These are phyloP conservation scores for Penicillium desertorum DNA, from an alignment of 495 filamentous ascomycete genomes.

Conservation along the genomic window DNA sequence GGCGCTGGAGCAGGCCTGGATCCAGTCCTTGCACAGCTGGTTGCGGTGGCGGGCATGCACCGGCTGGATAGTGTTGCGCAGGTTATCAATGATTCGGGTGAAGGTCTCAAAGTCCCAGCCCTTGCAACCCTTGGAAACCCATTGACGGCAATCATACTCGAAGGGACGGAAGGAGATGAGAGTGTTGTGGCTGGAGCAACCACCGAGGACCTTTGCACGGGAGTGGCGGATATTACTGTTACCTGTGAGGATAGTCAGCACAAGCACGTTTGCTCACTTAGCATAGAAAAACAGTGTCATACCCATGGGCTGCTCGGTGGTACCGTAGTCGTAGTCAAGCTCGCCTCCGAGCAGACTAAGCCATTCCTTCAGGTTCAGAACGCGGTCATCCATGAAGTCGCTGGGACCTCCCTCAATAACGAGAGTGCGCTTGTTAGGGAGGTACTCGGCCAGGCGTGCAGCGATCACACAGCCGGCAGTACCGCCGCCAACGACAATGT, in stretches of 20 bases:
- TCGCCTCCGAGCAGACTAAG: constrained; percentile 74
- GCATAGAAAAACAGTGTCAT: constrained; percentile 24
- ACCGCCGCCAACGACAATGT: constrained; percentile 82
- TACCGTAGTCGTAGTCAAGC: constrained; percentile 81
- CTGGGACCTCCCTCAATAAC: constrained; percentile 65
- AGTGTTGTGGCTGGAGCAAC: constrained; percentile 85
- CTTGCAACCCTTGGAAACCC: constrained; percentile 68
- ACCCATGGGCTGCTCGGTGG: constrained; percentile 80
- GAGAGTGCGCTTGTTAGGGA: constrained; percentile 63
- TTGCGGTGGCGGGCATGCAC: constrained; percentile 75
- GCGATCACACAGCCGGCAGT: constrained; percentile 88
- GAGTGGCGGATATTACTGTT: constrained; percentile 84
- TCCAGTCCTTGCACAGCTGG: constrained; percentile 81
- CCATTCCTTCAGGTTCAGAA: constrained; percentile 78
- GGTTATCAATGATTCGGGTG: constrained; percentile 69
- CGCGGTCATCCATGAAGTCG: constrained; percentile 65
- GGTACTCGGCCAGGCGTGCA: constrained; percentile 62
- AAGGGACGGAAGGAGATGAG: constrained; percentile 83
- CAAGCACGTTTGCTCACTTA: not conserved
- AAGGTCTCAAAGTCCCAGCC: constrained; percentile 80
- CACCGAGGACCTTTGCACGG: constrained; percentile 79
- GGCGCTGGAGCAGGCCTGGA: constrained; percentile 67
- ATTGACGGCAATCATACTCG: constrained; percentile 71
- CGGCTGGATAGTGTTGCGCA: constrained; percentile 77
- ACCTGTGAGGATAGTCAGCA: constrained; percentile 43